These are phyloP conservation scores for Coemansia sp. DNA, from an alignment of 192 early-diverging fungal genomes.

Conservation along the genomic window DNA sequence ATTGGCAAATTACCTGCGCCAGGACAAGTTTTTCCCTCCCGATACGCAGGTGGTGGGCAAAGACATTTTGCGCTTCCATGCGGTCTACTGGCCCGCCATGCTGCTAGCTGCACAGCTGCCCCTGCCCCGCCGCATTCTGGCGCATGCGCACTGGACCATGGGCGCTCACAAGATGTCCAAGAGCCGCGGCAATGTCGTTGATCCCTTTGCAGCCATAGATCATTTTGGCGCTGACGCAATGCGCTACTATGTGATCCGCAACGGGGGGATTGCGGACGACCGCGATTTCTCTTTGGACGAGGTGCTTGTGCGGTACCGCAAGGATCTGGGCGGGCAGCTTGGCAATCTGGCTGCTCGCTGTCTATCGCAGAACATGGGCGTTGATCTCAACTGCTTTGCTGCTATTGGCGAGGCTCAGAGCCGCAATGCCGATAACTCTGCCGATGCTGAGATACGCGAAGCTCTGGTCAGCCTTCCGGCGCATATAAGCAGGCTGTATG, in stretches of 20 bases:
- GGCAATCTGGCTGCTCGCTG: constrained; percentile 79
- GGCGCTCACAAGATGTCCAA: constrained; percentile 94
- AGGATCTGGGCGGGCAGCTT: constrained; percentile 77
- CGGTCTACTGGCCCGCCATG: constrained; percentile 96
- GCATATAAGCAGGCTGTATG: constrained; percentile 45
- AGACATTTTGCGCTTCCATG: constrained; percentile 95
- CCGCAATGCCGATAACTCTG: background rate
- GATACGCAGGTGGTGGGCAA: constrained; percentile 89
- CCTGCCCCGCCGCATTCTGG: constrained; percentile 75
- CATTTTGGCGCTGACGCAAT: constrained; percentile 82
- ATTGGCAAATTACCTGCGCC: constrained; percentile 87
- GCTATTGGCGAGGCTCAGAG: constrained; percentile 15
- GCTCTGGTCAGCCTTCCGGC: constrained; percentile 16
- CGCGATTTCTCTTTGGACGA: constrained; percentile 71
- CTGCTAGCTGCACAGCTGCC: constrained; percentile 82
- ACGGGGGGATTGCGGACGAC: constrained; percentile 86
- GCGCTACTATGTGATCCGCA: constrained; percentile 85
- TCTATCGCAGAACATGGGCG: constrained; percentile 47
- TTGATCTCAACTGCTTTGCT: constrained; percentile 29
- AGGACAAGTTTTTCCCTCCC: constrained; percentile 72
- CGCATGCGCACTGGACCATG: constrained; percentile 95
- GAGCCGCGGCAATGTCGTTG: constrained; percentile 85
- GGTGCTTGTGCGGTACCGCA: constrained; percentile 68
- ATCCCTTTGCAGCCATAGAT: constrained; percentile 71
- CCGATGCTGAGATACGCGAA: constrained; percentile 7